These are phyloP conservation scores for Glycyrrhiza uralensis DNA, from an alignment of 306 rosid genomes.

Conservation along the genomic window DNA sequence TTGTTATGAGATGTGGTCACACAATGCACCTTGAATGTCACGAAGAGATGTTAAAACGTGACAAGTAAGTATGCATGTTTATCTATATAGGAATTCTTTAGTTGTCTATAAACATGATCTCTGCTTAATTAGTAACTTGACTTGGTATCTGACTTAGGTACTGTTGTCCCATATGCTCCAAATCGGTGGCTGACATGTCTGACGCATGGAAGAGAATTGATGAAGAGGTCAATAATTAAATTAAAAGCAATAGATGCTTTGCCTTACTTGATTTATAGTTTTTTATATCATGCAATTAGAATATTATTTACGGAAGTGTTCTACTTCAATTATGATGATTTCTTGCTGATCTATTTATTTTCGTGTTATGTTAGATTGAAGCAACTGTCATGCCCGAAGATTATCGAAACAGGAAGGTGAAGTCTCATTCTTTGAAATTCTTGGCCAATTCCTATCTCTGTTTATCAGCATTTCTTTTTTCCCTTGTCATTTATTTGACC, in stretches of 20 bases:
- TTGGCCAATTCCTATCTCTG: background rate
- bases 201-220: constrained; percentile 75
- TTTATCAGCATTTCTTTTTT: background rate
- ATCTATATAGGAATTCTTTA: background rate
- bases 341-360: constrained; percentile 4
- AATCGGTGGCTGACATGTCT: constrained; percentile 80
- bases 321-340: background rate
- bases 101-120: background rate
- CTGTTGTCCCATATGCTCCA: constrained; percentile 90
- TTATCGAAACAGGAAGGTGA: constrained; percentile 71
- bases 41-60: constrained; percentile 65
- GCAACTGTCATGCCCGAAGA: constrained; percentile 77
- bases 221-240: constrained; percentile 63
- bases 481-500: background rate
- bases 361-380: constrained; percentile 53
- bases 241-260: background rate
- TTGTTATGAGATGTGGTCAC: constrained; percentile 89
- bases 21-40: constrained; percentile 85
- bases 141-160: constrained; percentile 43
- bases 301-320: background rate
- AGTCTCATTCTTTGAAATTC: constrained; percentile 1
- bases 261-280: background rate
- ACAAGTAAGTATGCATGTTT: constrained; percentile 53
- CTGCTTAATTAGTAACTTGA: background rate
- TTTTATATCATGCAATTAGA: background rate